Percentiles rank a stretch among this genome's conserved stretches.
These are phyloP conservation scores for Lactarius indigo DNA, from an alignment of 768 basidiomycete species.

Conservation along the genomic window DNA sequence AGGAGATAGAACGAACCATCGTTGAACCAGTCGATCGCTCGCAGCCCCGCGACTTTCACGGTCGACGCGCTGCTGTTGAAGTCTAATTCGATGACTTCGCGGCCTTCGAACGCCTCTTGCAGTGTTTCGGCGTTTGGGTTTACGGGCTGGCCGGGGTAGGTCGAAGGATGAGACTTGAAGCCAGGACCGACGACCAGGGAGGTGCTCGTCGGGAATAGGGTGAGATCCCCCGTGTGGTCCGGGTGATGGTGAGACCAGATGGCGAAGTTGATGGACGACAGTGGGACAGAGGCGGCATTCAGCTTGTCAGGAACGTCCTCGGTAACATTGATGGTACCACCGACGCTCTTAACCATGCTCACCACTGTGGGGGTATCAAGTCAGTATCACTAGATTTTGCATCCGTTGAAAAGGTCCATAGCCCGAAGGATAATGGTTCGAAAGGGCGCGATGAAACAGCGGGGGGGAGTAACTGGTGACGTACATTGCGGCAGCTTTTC, in stretches of 20 bases:
- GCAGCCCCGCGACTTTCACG: neutral
- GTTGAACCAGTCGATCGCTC: neutral
- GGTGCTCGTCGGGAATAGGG: neutral
- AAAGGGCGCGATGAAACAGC: neutral
- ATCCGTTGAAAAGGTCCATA: neutral
- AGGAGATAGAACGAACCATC: neutral
- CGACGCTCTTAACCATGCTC: neutral
- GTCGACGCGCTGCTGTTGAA: neutral
- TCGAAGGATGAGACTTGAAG: neutral
- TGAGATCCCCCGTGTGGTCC: neutral
- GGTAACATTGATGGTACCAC: neutral
- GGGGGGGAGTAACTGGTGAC: neutral
- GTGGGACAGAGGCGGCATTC: neutral
- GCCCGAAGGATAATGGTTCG: neutral
- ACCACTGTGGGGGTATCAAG: neutral
- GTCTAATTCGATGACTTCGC: neutral
- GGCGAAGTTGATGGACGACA: neutral
- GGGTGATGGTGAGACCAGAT: slow-evolving; percentile 4
- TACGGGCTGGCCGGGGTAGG: neutral
- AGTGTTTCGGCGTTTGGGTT: neutral
- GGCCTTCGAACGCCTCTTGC: neutral
- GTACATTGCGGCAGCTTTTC: neutral
- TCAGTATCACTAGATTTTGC: neutral
- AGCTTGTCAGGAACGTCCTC: neutral
- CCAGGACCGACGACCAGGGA: slow-evolving; percentile 4